These are phyloP conservation scores for Halophytophthora batemanensis DNA, from an alignment of 352 stramenopile genomes.

Conservation along the genomic window DNA sequence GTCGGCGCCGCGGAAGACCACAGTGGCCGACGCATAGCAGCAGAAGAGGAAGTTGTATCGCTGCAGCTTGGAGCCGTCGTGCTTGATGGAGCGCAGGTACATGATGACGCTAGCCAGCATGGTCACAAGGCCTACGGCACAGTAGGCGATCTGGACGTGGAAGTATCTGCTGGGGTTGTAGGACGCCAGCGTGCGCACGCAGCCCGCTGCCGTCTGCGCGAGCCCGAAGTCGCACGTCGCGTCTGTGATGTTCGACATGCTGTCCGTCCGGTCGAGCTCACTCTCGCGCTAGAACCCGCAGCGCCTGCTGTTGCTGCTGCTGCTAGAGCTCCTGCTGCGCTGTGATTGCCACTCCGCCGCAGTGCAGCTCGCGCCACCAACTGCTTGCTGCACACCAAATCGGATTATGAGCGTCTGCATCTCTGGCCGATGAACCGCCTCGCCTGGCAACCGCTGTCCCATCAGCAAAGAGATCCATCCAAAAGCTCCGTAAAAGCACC, in stretches of 20 bases:
- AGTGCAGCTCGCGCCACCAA: no score
- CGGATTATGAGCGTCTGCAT: no score
- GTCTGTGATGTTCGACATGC: constrained; percentile 15
- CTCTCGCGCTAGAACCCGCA: no score
- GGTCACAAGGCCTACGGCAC: constrained; percentile 3
- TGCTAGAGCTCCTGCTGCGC: no score
- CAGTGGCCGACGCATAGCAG: constrained; percentile 13
- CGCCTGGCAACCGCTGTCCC: no score
- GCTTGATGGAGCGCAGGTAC: constrained; percentile 15
- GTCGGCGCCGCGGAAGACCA: constrained; percentile 19
- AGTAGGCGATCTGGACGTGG: constrained; percentile 12
- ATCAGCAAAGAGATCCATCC: no score
- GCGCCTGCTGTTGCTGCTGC: no score
- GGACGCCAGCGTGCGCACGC: constrained; percentile 11
- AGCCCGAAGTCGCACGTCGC: constrained; percentile 13
- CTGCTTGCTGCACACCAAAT: no score
- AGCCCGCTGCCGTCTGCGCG: constrained; percentile 5
- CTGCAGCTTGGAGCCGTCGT: constrained; percentile 15
- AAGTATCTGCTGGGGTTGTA: constrained; percentile 10
- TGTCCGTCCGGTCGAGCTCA: neutral
- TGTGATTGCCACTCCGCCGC: no score
- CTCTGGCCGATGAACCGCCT: no score
- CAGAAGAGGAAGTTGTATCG: constrained; percentile 17
- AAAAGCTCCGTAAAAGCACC: no score
- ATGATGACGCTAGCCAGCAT: constrained; percentile 1